Evolutionary conservation across 495 filamentous ascomycete genomes (phyloP).

Genomic region (Hypoxylon fuscum): DNA sequence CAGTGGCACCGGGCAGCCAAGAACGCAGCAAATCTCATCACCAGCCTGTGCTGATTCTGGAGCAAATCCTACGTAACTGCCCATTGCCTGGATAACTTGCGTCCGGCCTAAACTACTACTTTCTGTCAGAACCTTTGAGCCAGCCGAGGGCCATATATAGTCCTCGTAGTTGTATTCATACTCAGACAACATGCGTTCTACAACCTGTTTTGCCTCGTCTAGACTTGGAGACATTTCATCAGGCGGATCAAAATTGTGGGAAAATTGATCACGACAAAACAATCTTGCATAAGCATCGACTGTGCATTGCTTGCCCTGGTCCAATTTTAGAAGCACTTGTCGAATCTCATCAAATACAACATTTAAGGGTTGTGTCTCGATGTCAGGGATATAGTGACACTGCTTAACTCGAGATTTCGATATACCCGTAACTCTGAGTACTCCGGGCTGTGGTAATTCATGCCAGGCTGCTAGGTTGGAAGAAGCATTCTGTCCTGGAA

Average conservation of each 20-base stretch:
- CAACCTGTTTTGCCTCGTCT: not conserved
- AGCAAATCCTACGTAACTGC: constrained; percentile 6
- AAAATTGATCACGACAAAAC: not conserved
- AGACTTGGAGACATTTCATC: not conserved
- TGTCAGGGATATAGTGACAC: constrained; percentile 1
- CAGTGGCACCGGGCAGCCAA: constrained; percentile 6
- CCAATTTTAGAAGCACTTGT: not conserved
- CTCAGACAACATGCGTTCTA: constrained; percentile 3
- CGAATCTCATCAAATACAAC: not conserved
- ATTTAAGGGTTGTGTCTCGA: not conserved
- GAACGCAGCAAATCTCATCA: constrained; percentile 15
- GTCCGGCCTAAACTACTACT: not conserved
- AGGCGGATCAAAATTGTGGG: not conserved
- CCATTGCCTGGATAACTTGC: constrained; percentile 2
- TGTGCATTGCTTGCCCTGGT: not conserved
- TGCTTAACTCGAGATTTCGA: not conserved
- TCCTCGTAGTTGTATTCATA: constrained; percentile 2
- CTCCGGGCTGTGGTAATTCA: constrained; percentile 9
- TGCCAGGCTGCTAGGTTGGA: not conserved
- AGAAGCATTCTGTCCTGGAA: not conserved
- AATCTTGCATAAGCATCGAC: not conserved
- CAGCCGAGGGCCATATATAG: not conserved
- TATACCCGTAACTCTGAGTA: constrained; percentile 17
- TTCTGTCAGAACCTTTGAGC: not conserved
- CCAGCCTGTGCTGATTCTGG: constrained; percentile 1